Evolutionary conservation across 1,139 yeast genomes (phyloP).

Genomic region (Wickerhamomyces sp.): DNA sequence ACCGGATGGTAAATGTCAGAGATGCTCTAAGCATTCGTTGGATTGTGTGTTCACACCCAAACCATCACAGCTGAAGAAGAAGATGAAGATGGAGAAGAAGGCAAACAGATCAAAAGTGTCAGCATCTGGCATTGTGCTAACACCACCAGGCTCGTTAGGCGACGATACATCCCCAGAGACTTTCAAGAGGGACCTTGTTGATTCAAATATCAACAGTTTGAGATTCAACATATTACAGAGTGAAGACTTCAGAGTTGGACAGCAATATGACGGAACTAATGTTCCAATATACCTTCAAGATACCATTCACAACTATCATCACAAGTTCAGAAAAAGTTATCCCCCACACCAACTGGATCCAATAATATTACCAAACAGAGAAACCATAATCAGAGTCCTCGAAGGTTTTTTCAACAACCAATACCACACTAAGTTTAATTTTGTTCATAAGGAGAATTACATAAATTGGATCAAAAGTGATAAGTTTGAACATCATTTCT

Average conservation of each 20-base stretch:
- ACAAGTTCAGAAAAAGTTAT: slow-evolving; percentile 4
- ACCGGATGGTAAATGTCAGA: slow-evolving; percentile 6
- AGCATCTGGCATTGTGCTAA: no score
- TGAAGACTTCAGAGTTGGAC: background rate
- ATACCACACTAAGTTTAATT: slow-evolving; percentile 8
- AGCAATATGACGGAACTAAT: background rate
- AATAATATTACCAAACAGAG: slow-evolving; percentile 8
- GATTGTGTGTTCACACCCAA: slow-evolving; percentile 12
- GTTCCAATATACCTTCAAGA: background rate
- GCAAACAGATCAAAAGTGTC: background rate
- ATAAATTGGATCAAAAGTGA: slow-evolving; percentile 7
- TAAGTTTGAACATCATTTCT: slow-evolving; percentile 8
- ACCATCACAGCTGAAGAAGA: slow-evolving; percentile 11
- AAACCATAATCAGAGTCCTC: slow-evolving; percentile 2
- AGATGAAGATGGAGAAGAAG: background rate
- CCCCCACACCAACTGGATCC: slow-evolving; percentile 10
- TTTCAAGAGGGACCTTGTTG: background rate
- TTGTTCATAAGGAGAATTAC: slow-evolving; percentile 8
- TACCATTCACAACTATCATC: slow-evolving; percentile 10
- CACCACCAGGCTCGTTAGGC: background rate
- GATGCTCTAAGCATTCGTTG: slow-evolving; percentile 6
- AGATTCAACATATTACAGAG: background rate
- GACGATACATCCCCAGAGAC: background rate
- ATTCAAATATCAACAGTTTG: background rate
- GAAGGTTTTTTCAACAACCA: slow-evolving; percentile 8